Conservation (phyloP, 78 protist genomes). For the Polysphondylium violaceum region DNA sequence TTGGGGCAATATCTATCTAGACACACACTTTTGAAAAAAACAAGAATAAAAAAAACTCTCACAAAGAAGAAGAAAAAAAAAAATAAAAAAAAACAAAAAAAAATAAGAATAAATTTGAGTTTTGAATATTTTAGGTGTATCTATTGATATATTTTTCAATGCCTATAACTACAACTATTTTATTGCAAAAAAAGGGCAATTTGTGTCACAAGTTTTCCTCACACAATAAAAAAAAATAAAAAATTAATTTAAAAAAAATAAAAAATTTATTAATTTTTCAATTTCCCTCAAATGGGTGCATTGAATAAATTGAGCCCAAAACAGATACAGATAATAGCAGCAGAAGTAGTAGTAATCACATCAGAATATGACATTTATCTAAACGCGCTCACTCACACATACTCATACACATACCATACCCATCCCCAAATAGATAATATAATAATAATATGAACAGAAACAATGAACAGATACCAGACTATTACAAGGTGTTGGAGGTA, state of each 20-base stretch:
- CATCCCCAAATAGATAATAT: not conserved
- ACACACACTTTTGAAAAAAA: too few species aligned
- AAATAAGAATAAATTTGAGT: not conserved
- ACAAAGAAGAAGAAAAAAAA: slow-evolving; percentile 1
- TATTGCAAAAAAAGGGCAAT: too few species aligned
- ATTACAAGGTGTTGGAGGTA: slow-evolving; percentile 33
- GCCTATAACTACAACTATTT: too few species aligned
- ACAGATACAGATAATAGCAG: too few species aligned
- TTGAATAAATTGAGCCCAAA: too few species aligned
- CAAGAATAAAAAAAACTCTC: not conserved
- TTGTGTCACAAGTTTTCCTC: too few species aligned
- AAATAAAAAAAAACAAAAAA: not conserved
- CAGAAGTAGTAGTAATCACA: not conserved
- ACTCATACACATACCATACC: not conserved
- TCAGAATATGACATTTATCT: not conserved
- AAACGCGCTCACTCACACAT: not conserved
- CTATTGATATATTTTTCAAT: not conserved
- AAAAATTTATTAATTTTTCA: too few species aligned
- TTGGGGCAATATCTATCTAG: too few species aligned
- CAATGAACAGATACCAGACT: slow-evolving; percentile 38
- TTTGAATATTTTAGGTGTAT: not conserved
- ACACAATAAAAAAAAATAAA: too few species aligned
- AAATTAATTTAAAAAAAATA: too few species aligned
- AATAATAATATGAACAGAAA: not conserved
- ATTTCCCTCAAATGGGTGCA: not conserved